Conservation (phyloP, 2,329 filamentous ascomycete species). For the Helicocarpus griseus region DNA sequence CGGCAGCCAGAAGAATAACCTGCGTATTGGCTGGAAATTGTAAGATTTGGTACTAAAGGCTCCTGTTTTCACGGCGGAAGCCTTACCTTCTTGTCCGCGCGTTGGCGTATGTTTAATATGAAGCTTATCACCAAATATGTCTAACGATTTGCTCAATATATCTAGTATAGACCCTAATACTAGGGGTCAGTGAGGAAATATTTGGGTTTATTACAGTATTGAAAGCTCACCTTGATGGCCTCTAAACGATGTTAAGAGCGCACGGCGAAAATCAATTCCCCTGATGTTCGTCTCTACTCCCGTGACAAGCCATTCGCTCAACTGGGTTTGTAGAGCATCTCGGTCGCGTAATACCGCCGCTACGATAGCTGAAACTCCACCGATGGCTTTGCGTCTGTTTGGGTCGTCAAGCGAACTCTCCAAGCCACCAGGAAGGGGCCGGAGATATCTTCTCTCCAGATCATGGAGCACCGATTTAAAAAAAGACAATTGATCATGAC, state of each 20-base stretch:
- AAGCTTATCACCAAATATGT: conserved; percentile 72
- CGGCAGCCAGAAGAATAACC: conserved; percentile 64
- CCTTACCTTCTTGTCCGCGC: conserved; percentile 75
- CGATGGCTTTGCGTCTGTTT: conserved; percentile 29
- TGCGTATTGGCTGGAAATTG: conserved; percentile 61
- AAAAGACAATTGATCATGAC: conserved; percentile 39
- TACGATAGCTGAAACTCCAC: conserved; percentile 51
- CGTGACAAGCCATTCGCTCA: conserved; percentile 56
- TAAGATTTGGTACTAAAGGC: not conserved
- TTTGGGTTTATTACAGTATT: not conserved
- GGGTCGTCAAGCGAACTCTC: conserved; percentile 3
- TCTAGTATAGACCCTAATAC: conserved; percentile 30
- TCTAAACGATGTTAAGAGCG: conserved; percentile 50
- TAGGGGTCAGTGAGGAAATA: not conserved
- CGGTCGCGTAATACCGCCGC: conserved; percentile 40
- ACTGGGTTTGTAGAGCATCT: conserved; percentile 40
- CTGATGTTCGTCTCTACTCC: conserved; percentile 58
- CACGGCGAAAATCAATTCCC: conserved; percentile 56
- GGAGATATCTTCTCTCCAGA: conserved; percentile 32
- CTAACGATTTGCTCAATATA: conserved; percentile 50
- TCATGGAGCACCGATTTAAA: conserved; percentile 38
- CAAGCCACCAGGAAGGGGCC: conserved; percentile 11
- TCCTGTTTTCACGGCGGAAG: not conserved
- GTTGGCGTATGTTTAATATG: conserved; percentile 78
- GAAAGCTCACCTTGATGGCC: conserved; percentile 37